Conservation (phyloP, 2,329 filamentous ascomycete species). For the Sodiomyces alkalinus region DNA sequence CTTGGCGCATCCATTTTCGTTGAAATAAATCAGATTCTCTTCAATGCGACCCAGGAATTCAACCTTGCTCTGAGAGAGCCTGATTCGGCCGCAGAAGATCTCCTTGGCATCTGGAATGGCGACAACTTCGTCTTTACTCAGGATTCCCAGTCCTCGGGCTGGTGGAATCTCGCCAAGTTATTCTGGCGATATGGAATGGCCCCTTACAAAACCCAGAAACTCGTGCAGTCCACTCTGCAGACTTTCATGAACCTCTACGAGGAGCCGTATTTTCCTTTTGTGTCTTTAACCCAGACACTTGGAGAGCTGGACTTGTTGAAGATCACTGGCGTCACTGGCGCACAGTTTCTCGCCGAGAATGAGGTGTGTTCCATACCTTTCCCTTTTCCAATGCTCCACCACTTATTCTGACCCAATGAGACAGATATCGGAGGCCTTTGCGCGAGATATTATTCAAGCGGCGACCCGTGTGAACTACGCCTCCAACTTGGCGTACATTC, state of each 20-base stretch:
- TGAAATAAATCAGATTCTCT: slow-evolving; percentile 65
- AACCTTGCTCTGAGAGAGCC: slow-evolving; percentile 42
- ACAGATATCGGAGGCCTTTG: slow-evolving; percentile 49
- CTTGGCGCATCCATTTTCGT: slow-evolving; percentile 90
- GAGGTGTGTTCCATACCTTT: slow-evolving; percentile 28
- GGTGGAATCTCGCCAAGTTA: slow-evolving; percentile 69
- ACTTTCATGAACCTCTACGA: slow-evolving; percentile 73
- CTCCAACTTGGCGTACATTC: slow-evolving; percentile 72
- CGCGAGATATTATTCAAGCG: slow-evolving; percentile 74
- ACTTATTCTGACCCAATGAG: neutral
- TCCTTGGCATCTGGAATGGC: slow-evolving; percentile 77
- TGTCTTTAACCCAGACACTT: slow-evolving; percentile 53
- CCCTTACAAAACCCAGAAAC: slow-evolving; percentile 54
- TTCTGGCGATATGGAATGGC: slow-evolving; percentile 76
- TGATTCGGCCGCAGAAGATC: slow-evolving; percentile 30
- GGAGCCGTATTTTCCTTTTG: slow-evolving; percentile 69
- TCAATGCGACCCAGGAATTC: slow-evolving; percentile 56
- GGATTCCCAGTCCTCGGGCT: slow-evolving; percentile 42
- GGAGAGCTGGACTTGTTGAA: slow-evolving; percentile 51
- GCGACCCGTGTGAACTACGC: slow-evolving; percentile 91
- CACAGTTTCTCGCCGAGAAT: slow-evolving; percentile 54
- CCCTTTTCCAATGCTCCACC: neutral
- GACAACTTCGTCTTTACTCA: slow-evolving; percentile 54
- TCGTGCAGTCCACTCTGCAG: slow-evolving; percentile 56
- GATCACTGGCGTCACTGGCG: slow-evolving; percentile 56